Evolutionary conservation across 2,329 filamentous ascomycete genomes (phyloP), one percentile per base, ranked within the genome.

Genomic region (Boeremia exigua): DNA sequence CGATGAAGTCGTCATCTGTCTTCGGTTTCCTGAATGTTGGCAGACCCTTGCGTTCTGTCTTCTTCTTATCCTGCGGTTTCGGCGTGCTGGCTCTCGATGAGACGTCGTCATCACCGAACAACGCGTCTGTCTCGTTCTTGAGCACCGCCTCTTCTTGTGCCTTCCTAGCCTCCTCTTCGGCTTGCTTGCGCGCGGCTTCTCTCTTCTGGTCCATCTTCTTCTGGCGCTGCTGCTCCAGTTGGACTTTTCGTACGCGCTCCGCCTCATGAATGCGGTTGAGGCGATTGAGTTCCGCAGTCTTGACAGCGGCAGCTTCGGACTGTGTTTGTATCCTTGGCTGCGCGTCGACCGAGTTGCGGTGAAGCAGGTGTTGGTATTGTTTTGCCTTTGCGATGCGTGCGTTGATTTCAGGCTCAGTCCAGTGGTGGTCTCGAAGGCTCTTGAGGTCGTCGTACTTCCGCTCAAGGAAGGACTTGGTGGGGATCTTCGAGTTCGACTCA

Each of bases 1-100:
- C 92, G 75, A 98, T 94, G 52, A 97, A 89, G 70, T 98, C 95
- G 71, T 98, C 95, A 59, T 96, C 93, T 81, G 90, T 89, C 54
- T 92, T 84, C 28, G 89, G 88, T 77, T 90, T 84, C 64, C 82
- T 88, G 69, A 94, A 90, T 44, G 92, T 89, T 11, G 87, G 87
- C 61, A 85, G 72, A 1, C 83, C 82, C 32, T 83, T 82, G 55
- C 75, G 70, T 65, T 79, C 78, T 37, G 76, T 74, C 76, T 84
- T 86, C 63, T 86, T 82, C 59, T 82, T 81, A 59, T 75, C 74
- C 61, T 74, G 72, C 57, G 77, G 76, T 74, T 84, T 85, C 50
- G 69, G 69, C 6, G 69, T 72, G 14, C 46, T 64, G 79, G 63
- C 67, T 23, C 78, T 12, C 74, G 78, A 66, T 74, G 82, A 56